These are phyloP conservation scores for Bassia scoparia DNA, from an alignment of 148 eudicot genomes.

Conservation along the genomic window DNA sequence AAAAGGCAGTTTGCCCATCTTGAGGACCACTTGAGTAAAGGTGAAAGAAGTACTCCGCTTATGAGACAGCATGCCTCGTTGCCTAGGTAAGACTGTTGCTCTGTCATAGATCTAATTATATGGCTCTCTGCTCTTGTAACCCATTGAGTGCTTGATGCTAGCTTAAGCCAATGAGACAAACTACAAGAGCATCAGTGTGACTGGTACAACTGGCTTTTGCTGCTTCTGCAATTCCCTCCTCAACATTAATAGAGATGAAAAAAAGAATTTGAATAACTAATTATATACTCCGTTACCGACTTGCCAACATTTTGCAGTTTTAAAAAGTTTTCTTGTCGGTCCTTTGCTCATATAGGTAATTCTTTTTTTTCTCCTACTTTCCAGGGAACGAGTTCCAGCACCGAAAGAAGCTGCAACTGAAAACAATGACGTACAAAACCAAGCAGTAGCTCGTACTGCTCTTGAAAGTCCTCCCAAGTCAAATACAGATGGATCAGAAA, in stretches of 20 bases:
- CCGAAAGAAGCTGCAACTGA: slow-evolving; percentile 45
- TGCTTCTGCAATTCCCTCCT: background rate
- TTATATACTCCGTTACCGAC: background rate
- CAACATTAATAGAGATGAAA: background rate
- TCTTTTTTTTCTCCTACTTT: background rate
- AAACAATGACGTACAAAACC: slow-evolving; percentile 35
- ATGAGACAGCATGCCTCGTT: slow-evolving; percentile 87
- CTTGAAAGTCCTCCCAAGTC: slow-evolving; percentile 45
- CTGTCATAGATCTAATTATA: background rate
- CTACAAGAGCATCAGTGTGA: background rate
- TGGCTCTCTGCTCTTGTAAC: background rate
- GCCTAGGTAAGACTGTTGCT: slow-evolving; percentile 58
- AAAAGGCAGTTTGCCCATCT: slow-evolving; percentile 87
- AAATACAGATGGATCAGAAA: slow-evolving; percentile 30
- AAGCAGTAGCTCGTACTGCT: slow-evolving; percentile 33
- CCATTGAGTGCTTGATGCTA: background rate
- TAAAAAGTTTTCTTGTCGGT: background rate
- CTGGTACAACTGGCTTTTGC: background rate
- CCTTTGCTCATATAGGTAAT: slow-evolving; percentile 5
- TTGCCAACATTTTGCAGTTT: background rate
- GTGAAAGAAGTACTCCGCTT: slow-evolving; percentile 62
- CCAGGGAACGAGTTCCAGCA: slow-evolving; percentile 69
- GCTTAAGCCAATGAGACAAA: background rate
- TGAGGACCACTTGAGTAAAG: slow-evolving; percentile 69
- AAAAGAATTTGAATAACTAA: background rate